Evolutionary conservation across 2,329 filamentous ascomycete genomes (phyloP).

Genomic region (Microdochium bolleyi): DNA sequence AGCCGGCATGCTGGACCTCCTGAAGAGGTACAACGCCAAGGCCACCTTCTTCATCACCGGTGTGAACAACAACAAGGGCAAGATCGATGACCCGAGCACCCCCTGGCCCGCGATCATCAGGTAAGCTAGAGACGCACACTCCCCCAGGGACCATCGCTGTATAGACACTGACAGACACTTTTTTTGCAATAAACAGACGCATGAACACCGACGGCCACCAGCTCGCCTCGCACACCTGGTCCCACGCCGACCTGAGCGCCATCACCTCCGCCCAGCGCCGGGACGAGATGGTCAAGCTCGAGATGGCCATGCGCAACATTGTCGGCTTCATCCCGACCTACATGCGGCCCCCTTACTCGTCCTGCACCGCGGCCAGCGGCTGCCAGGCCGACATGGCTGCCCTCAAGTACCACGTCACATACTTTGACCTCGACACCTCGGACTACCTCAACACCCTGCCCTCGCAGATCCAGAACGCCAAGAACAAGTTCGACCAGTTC

Average conservation of each 20-base stretch:
- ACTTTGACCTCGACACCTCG: slow-evolving; percentile 52
- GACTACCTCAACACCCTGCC: slow-evolving; percentile 47
- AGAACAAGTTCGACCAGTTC: slow-evolving; percentile 38
- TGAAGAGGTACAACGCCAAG: slow-evolving; percentile 49
- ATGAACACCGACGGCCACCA: slow-evolving; percentile 50
- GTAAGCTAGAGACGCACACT: slow-evolving; percentile 9
- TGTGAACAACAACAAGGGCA: slow-evolving; percentile 46
- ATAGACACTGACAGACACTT: too few species aligned
- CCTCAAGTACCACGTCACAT: slow-evolving; percentile 47
- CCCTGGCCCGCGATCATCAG: slow-evolving; percentile 38
- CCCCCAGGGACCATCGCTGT: neutral
- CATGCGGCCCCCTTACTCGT: slow-evolving; percentile 36
- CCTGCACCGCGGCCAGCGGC: slow-evolving; percentile 25
- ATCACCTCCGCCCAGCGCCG: slow-evolving; percentile 31
- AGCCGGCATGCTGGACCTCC: slow-evolving; percentile 50
- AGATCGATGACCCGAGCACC: slow-evolving; percentile 41
- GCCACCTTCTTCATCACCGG: slow-evolving; percentile 62
- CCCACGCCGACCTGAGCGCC: slow-evolving; percentile 37
- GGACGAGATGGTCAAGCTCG: slow-evolving; percentile 42
- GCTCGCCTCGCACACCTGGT: slow-evolving; percentile 51
- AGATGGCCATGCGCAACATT: slow-evolving; percentile 47
- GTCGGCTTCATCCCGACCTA: slow-evolving; percentile 48
- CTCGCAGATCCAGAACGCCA: slow-evolving; percentile 32
- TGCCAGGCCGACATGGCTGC: slow-evolving; percentile 22
- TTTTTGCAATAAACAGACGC: too few species aligned